These are phyloP conservation scores for Taiwanofungus camphoratus DNA, from an alignment of 1,284 basidiomycete genomes.

Conservation along the genomic window DNA sequence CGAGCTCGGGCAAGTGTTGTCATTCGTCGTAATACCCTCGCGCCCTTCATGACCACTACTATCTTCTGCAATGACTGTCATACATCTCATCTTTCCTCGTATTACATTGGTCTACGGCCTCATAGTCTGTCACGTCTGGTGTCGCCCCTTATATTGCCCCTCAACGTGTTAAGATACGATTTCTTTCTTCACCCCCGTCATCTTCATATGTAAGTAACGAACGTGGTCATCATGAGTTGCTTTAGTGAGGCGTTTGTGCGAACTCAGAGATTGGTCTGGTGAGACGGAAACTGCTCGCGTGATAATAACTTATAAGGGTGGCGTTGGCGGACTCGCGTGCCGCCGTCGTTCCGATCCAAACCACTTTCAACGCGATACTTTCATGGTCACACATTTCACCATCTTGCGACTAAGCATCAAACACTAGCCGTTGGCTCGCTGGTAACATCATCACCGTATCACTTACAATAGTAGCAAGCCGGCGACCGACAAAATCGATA, in stretches of 20 bases:
- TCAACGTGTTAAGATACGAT: constrained; percentile 10
- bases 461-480: too few species aligned
- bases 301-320: too few species aligned
- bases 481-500: too few species aligned
- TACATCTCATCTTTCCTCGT: constrained; percentile 24
- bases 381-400: too few species aligned
- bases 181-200: constrained; percentile 7
- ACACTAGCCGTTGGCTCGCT: too few species aligned
- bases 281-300: too few species aligned
- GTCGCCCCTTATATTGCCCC: constrained; percentile 6
- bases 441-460: too few species aligned
- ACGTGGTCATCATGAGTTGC: constrained; percentile 18
- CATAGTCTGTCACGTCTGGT: constrained; percentile 16
- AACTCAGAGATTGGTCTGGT: too few species aligned
- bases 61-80: constrained; percentile 27
- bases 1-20: constrained; percentile 5
- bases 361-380: too few species aligned
- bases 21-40: constrained; percentile 24
- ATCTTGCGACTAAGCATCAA: too few species aligned
- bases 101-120: constrained; percentile 23
- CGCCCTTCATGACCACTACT: constrained; percentile 24
- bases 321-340: too few species aligned
- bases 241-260: constrained; percentile 14
- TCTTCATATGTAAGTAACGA: constrained; percentile 22
- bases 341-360: too few species aligned